Percentiles rank a stretch among this genome's conserved stretches.
These are phyloP conservation scores for Mortierella sp. DNA, from an alignment of 371 early-diverging fungal genomes.

Conservation along the genomic window DNA sequence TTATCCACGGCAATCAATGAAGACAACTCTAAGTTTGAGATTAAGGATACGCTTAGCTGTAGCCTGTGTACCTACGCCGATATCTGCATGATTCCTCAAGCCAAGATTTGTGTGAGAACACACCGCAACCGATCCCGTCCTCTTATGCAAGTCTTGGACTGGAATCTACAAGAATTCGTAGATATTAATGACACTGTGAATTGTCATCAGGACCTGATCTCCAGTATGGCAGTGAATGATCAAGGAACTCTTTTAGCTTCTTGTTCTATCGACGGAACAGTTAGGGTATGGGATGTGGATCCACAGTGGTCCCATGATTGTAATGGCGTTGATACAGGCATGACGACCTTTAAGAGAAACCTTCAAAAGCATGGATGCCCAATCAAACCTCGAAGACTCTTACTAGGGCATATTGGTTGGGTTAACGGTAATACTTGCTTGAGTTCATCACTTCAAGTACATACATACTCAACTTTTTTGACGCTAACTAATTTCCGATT, in stretches of 20 bases:
- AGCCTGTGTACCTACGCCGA: conserved; percentile 40
- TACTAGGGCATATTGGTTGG: conserved; percentile 45
- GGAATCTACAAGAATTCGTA: conserved; percentile 14
- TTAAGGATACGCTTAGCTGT: conserved; percentile 16
- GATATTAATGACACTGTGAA: conserved; percentile 11
- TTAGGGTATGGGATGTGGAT: conserved; percentile 37
- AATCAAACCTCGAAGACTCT: conserved; percentile 9
- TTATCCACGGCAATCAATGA: background rate
- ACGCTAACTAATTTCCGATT: background rate
- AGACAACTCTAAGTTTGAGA: no score
- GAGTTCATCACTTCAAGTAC: no score
- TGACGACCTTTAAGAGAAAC: conserved; percentile 2
- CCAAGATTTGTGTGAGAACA: conserved; percentile 22
- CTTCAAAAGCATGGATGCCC: conserved; percentile 24
- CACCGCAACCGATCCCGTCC: conserved; percentile 19
- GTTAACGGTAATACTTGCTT: conserved; percentile 52
- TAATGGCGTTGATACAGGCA: background rate
- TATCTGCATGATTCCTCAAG: conserved; percentile 35
- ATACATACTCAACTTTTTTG: background rate
- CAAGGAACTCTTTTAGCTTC: conserved; percentile 22
- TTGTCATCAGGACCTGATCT: conserved; percentile 39
- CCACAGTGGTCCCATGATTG: background rate
- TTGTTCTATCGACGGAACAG: conserved; percentile 41
- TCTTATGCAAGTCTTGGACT: conserved; percentile 37
- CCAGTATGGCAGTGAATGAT: conserved; percentile 45